Evolutionary conservation across 495 filamentous ascomycete species (phyloP).

Genomic region (Penicillium riverlandense): DNA sequence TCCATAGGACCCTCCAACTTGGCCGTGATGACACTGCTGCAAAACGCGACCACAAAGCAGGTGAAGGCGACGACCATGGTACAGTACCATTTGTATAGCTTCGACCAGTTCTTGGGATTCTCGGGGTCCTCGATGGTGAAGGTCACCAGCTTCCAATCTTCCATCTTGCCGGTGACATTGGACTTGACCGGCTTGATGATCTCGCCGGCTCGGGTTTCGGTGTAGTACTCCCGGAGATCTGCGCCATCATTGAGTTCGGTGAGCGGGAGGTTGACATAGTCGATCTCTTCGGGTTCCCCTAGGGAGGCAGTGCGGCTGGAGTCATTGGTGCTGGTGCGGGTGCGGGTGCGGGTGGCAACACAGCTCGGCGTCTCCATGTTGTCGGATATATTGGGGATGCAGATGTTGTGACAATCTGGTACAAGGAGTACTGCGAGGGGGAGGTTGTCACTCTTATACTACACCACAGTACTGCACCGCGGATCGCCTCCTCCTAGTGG

Average conservation of each 20-base stretch:
- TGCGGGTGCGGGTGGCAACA: slow-evolving; percentile 3
- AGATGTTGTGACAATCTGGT: slow-evolving; percentile 3
- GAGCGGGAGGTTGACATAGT: slow-evolving; percentile 49
- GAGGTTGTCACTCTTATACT: slow-evolving; percentile 11
- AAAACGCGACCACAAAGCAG: slow-evolving; percentile 62
- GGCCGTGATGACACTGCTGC: slow-evolving; percentile 58
- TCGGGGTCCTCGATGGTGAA: slow-evolving; percentile 55
- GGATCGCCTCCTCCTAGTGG: background rate
- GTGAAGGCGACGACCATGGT: slow-evolving; percentile 50
- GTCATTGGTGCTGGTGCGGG: too few species aligned
- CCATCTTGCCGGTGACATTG: slow-evolving; percentile 41
- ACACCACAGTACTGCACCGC: background rate
- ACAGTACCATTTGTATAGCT: slow-evolving; percentile 56
- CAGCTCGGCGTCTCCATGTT: slow-evolving; percentile 16
- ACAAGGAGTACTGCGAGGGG: background rate
- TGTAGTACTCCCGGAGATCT: slow-evolving; percentile 56
- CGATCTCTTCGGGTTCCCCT: slow-evolving; percentile 9
- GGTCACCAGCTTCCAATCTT: slow-evolving; percentile 64
- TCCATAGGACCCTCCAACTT: slow-evolving; percentile 53
- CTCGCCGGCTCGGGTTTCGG: slow-evolving; percentile 50
- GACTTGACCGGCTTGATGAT: slow-evolving; percentile 51
- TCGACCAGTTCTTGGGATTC: slow-evolving; percentile 57
- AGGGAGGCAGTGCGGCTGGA: slow-evolving; percentile 20
- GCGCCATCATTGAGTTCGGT: slow-evolving; percentile 53
- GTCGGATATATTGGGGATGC: background rate